Base-by-base conservation (phyloP, 176 grass and related monocot genomes). In the Chrysopogon serrulatus region DNA sequence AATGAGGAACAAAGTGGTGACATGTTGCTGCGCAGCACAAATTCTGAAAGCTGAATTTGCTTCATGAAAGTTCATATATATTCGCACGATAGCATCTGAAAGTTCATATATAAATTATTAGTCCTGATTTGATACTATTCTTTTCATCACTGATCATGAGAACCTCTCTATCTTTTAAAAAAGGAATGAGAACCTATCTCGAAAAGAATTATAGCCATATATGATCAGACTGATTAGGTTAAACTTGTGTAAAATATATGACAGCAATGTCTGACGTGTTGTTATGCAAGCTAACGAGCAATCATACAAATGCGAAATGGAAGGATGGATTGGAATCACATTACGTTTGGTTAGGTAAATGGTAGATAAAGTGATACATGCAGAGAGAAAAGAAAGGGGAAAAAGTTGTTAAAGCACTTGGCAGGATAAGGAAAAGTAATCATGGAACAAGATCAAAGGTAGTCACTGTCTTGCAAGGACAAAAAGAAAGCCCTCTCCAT, bases 391-490 rank as follows among this genome's bases (percentile, higher is more conserved):
- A 39, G 16, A 68, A 74, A 68, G 42, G 53, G 61, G 64, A 34
- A 68, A 86, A 82, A 85, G 61, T 43, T n/a, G 40, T 34, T 42
- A 67, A 73, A 80, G 65, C 76, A 76, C 73, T 93, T 48, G 26
- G 34, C 62, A 33, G 68, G 74, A 79, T 84, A 83, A 42, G 49
- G 61, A 53, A 87, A 84, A 80, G 33, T 64, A 84, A 83, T 80
- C 47, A 79, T 37, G 31, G 40, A 75, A 80, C 47, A 75, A 84
- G 69, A 87, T 87, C 69, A 30, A 80, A 80, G 72, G 85, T 64
- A 36, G 69, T 71, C 69, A 76, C 49, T 83, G 61, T 75, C 80
- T 74, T 74, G 80, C 80, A 63, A 67, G 40, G 81, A 84, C 68
- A 63, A 75, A 75, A 87, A 83, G 49, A 79, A 83, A 70, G 15